These are phyloP conservation scores for Kodamaea ohmeri DNA, from an alignment of 1,139 yeast genomes.

Conservation along the genomic window DNA sequence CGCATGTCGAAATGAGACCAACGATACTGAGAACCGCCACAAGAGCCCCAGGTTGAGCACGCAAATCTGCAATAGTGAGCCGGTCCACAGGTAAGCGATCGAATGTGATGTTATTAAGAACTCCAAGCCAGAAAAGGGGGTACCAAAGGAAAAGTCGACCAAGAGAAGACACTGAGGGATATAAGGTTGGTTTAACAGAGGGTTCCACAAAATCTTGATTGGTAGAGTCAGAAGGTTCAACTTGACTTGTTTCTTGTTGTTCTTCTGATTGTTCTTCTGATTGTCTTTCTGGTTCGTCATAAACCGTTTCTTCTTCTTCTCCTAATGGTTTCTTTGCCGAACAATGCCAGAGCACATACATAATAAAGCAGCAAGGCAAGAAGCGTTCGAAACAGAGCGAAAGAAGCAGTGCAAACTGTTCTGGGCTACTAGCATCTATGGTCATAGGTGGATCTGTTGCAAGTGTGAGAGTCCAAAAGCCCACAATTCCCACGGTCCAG, in stretches of 20 bases:
- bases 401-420: slow-evolving; percentile 56
- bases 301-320: background rate
- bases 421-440: slow-evolving; percentile 53
- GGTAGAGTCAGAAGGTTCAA: no score
- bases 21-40: slow-evolving; percentile 57
- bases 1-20: slow-evolving; percentile 48
- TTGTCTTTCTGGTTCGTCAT: background rate
- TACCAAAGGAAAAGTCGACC: slow-evolving; percentile 68
- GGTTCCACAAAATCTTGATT: no score
- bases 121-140: slow-evolving; percentile 80
- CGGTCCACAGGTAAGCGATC: slow-evolving; percentile 88
- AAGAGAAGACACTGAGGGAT: slow-evolving; percentile 42
- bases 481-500: slow-evolving; percentile 64
- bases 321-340: slow-evolving; percentile 42
- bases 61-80: slow-evolving; percentile 66
- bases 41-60: slow-evolving; percentile 74
- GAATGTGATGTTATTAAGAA: slow-evolving; percentile 82
- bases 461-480: slow-evolving; percentile 81
- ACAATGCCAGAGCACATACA: slow-evolving; percentile 68
- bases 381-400: slow-evolving; percentile 73
- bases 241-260: slow-evolving; percentile 23
- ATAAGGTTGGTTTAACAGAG: no score
- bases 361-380: slow-evolving; percentile 69
- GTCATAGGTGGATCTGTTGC: slow-evolving; percentile 80
- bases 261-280: background rate